These are phyloP conservation scores for Rubus idaeus DNA, from an alignment of 306 rosid species.

Conservation along the genomic window DNA sequence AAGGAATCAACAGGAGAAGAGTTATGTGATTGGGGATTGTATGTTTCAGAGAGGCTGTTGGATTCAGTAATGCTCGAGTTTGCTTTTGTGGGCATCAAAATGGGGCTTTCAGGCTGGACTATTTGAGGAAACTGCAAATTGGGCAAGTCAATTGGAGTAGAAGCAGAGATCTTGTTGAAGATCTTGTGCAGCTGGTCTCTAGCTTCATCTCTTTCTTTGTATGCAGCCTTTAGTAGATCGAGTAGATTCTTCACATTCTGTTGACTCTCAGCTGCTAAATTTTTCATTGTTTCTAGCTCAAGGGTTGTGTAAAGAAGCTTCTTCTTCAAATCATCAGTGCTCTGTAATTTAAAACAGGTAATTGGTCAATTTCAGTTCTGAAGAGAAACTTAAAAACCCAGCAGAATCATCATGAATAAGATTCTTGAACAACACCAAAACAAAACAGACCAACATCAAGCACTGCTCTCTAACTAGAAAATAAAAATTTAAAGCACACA, in stretches of 20 bases:
- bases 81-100: conserved; percentile 50
- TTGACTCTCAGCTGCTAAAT: conserved; percentile 38
- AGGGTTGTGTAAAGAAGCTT: conserved; percentile 33
- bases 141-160: conserved; percentile 24
- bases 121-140: conserved; percentile 9
- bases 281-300: conserved; percentile 42
- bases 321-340: conserved; percentile 46
- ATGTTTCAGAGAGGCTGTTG: conserved; percentile 46
- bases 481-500: neutral
- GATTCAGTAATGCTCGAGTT: conserved; percentile 56
- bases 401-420: neutral
- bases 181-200: conserved; percentile 47
- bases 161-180: conserved; percentile 25
- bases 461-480: neutral
- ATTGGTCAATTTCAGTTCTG: conserved; percentile 2
- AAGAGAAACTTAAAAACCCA: too few relatives aligned
- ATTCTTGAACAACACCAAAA: neutral
- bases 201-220: conserved; percentile 66
- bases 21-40: conserved; percentile 43
- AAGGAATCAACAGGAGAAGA: conserved; percentile 72
- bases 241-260: conserved; percentile 36
- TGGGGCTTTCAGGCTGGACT: conserved; percentile 31
- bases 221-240: conserved; percentile 37
- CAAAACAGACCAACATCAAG: neutral
- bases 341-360: conserved; percentile 38